Percentiles rank a stretch among this genome's conserved stretches.
These are phyloP conservation scores for Rutstroemia sp. DNA, from an alignment of 2,329 filamentous ascomycete species.

Conservation along the genomic window DNA sequence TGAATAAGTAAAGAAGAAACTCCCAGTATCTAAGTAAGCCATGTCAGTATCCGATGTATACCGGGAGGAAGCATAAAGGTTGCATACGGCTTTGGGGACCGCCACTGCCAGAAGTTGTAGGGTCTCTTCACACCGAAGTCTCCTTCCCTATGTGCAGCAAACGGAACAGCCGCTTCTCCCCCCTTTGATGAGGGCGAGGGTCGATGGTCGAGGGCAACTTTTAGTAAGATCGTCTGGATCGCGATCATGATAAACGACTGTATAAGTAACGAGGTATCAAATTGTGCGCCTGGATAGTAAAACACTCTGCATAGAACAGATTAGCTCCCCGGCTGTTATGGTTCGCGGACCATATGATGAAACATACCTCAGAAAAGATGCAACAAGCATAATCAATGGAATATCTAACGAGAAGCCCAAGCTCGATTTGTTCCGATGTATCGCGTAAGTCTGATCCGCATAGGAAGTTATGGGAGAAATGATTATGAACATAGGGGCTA, in stretches of 20 bases:
- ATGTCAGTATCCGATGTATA: not conserved
- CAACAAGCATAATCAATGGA: constrained; percentile 64
- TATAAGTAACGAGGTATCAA: constrained; percentile 54
- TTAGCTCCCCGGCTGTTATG: not conserved
- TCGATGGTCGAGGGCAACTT: constrained; percentile 62
- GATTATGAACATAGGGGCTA: constrained; percentile 57
- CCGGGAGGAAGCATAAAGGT: not conserved
- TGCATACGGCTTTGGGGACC: constrained; percentile 54
- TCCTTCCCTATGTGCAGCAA: constrained; percentile 38
- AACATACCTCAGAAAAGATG: constrained; percentile 54
- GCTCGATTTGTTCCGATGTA: constrained; percentile 56
- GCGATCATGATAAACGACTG: constrained; percentile 60
- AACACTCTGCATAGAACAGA: constrained; percentile 45
- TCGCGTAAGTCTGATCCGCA: constrained; percentile 57
- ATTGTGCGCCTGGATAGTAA: constrained; percentile 61
- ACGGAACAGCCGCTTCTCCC: constrained; percentile 54
- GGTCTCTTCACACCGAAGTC: constrained; percentile 45
- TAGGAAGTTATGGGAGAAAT: constrained; percentile 58
- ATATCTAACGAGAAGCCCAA: constrained; percentile 65
- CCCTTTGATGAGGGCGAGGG: constrained; percentile 51
- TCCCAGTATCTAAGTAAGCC: constrained; percentile 59
- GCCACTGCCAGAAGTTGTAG: constrained; percentile 80
- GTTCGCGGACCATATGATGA: not conserved
- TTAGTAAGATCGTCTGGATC: constrained; percentile 56
- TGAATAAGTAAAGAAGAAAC: constrained; percentile 62